Percentiles rank a stretch among this genome's conserved stretches.
These are phyloP conservation scores for Limonium bicolor DNA, from an alignment of 148 eudicot genomes.

Conservation along the genomic window DNA sequence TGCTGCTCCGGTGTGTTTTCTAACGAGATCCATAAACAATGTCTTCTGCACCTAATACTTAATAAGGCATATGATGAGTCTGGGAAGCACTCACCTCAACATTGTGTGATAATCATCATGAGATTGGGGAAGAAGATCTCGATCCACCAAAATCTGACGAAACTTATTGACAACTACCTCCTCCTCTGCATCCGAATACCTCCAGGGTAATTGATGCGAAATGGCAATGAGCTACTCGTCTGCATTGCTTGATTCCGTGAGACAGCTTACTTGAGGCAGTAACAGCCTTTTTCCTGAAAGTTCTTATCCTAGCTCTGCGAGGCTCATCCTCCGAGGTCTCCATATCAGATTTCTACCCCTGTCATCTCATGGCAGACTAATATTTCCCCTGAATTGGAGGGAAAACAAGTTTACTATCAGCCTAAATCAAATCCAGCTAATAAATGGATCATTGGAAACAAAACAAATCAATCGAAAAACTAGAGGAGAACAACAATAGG, in stretches of 20 bases:
- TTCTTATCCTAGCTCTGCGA: conserved; percentile 48
- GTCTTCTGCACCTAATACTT: neutral
- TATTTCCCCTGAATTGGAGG: conserved; percentile 36
- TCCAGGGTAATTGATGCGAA: conserved; percentile 49
- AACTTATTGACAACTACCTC: conserved; percentile 57
- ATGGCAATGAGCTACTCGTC: conserved; percentile 44
- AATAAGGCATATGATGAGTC: too few species aligned
- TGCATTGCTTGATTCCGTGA: conserved; percentile 44
- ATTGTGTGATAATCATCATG: conserved; percentile 87
- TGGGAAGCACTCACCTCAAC: conserved; percentile 42
- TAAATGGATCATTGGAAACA: too few species aligned
- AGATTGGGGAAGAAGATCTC: conserved; percentile 49
- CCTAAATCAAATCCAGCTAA: too few species aligned
- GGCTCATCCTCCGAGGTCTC: conserved; percentile 68
- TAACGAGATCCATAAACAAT: neutral
- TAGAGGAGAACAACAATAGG: too few species aligned
- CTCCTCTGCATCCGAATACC: conserved; percentile 75
- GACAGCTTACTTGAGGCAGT: conserved; percentile 54
- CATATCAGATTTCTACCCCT: conserved; percentile 42
- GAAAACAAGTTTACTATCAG: too few species aligned
- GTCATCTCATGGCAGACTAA: conserved; percentile 34
- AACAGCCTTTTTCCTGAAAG: conserved; percentile 66
- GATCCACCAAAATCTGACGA: conserved; percentile 48
- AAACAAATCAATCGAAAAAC: too few species aligned
- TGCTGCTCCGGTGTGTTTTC: neutral